Evolutionary conservation across 805 yeast species (phyloP), one percentile per base, ranked within the genome.

Genomic region (Suhomyces prunicola): DNA sequence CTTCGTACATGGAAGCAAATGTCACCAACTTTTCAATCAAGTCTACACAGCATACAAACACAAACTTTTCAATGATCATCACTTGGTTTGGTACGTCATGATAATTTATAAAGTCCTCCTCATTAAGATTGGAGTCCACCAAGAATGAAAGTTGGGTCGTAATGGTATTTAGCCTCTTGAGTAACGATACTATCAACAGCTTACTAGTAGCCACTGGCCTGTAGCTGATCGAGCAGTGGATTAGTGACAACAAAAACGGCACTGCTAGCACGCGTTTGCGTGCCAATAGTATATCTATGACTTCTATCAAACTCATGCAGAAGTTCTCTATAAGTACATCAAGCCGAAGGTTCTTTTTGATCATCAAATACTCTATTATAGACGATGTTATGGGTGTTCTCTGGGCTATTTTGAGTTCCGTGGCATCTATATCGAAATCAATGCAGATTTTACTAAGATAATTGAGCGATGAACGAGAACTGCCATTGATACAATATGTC

Each of bases 211-310:
- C 91, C 52, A 81, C 79, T 1, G 88, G 85, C 61, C 88, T 73
- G 66, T 84, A 88, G 19, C 67, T 74, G 5, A 86, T 65, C 1
- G 83, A 61, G 49, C 81, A 80, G 58, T 83, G 83, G 39, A 87
- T 69, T 40, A 88, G 59, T 0, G 87, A 74, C 2, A 86, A 61
- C 12, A 88, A 57, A 61, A 84, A 86, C 1, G 94, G 94, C 3
- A 85, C 71, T 0, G 85, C 65, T 1, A 79, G 55, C 2, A 75
- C 56, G 6, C 64, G 49, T 17, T 66, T 60, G 9, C 51, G 46
- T 3, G 57, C 51, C 12, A 70, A 58, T 35, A 78, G 66, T 5
- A 69, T 61, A 12, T 68, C 67, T 1, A 77, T 64, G 15, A 71
- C 52, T 6, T 55, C 56, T 2, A 63, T 53, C 6, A 71, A 47